Evolutionary conservation across 176 grass and related monocot species (phyloP), one percentile per base, ranked within the genome.

Genomic region (Elaeis guineensis): DNA sequence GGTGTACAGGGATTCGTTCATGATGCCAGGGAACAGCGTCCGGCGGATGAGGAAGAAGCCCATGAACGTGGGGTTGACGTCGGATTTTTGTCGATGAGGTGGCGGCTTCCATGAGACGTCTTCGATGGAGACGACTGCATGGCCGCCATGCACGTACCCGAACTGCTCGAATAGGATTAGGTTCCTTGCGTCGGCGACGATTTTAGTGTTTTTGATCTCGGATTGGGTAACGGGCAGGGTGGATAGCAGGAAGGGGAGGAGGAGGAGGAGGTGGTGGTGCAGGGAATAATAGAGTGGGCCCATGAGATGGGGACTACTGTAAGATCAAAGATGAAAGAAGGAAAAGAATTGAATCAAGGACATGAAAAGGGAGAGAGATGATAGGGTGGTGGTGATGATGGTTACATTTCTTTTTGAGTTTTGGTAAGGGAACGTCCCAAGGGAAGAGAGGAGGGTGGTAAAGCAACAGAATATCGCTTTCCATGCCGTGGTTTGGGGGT

Each of bases 151-250:
- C 26, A 17, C 0, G 80, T 70, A 89, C 14, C 80, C 85, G 55
- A 89, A 89, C 65, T 89, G 80, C 85, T 89, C 85, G 69, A 89
- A 89, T 26, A 89, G 85, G 72, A 89, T 84, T 1, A 84, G 72
- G 26, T 73, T 49, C 17, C 77, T 72, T 26, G 69, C 8, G 73
- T 89, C 85, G 1, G 69, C 49, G 2, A 50, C 56, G 19, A 84
- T 89, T 22, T 48, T 29, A 23, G 77, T 84, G 63, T 25, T 77
- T 65, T 89, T 89, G 80, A 89, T 80, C 80, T 84, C 85, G 4
- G 80, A 81, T 5, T 28, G 80, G 4, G 69, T 60, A 4, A 6
- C 16, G 54, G 77, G 60, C 32, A 74, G 5, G 26, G 48, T 44
- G 24, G 57, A 17, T 24, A 68, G 1, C 55, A 22, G 54, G 21